These are phyloP conservation scores for Calonectria multiphialidica DNA, from an alignment of 2,329 filamentous ascomycete species.

Conservation along the genomic window DNA sequence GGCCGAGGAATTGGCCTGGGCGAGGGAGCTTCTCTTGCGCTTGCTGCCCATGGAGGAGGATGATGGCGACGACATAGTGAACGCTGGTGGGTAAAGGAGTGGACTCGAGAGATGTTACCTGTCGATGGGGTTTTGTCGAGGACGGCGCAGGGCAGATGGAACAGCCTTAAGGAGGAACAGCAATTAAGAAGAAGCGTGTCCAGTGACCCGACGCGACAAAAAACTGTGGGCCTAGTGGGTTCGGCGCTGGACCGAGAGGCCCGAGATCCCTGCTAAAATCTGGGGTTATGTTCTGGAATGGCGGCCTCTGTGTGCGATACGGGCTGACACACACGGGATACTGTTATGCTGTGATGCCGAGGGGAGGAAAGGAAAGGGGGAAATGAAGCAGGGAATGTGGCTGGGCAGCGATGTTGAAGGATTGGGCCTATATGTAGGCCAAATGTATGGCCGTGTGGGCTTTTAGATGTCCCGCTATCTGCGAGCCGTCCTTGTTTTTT, in stretches of 20 bases:
- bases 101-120: neutral
- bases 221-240: conserved; percentile 17
- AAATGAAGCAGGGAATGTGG: neutral
- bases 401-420: conserved; percentile 2
- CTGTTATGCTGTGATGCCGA: conserved; percentile 7
- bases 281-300: conserved; percentile 20
- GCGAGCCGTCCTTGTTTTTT: conserved; percentile 5
- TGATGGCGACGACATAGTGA: conserved; percentile 71
- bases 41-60: conserved; percentile 71
- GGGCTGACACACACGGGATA: conserved; percentile 4
- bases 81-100: conserved; percentile 1
- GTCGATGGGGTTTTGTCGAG: conserved; percentile 12
- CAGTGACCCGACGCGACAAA: conserved; percentile 25
- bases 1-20: conserved; percentile 60
- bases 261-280: conserved; percentile 28
- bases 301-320: conserved; percentile 15
- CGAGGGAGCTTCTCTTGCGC: conserved; percentile 80
- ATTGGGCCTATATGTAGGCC: neutral
- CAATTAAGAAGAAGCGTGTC: conserved; percentile 25
- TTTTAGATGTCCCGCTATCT: neutral
- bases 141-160: neutral
- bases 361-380: neutral
- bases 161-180: conserved; percentile 9
- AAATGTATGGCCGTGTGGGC: neutral
- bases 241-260: conserved; percentile 17